phyloP scores from a whole-genome alignment of 768 basidiomycete genomes.

The Wakefieldia striispora region DNA sequence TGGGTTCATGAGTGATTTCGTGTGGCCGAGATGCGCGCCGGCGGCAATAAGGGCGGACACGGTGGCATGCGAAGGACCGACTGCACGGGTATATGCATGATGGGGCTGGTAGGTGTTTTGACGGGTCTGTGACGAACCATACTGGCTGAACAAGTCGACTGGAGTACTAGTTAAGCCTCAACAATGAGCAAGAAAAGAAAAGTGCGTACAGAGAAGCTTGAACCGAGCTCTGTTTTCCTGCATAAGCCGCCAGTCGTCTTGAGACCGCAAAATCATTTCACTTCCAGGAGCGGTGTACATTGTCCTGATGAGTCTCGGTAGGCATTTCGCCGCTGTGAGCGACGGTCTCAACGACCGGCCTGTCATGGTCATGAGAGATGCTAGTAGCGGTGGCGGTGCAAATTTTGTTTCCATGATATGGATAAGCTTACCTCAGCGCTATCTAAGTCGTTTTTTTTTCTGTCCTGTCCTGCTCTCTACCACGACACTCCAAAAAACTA shows the following conservation, averaged over 20 bases:
- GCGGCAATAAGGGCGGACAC: constrained; percentile 89
- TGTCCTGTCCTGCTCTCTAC: constrained; percentile 27
- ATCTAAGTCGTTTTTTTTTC: constrained; percentile 40
- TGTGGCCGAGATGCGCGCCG: constrained; percentile 93
- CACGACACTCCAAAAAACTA: constrained; percentile 34
- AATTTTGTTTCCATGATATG: constrained; percentile 16
- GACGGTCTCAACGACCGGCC: constrained; percentile 23
- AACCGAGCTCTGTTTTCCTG: constrained; percentile 57
- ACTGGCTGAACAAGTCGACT: constrained; percentile 63
- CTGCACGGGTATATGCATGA: constrained; percentile 63
- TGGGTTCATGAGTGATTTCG: constrained; percentile 78
- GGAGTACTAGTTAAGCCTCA: constrained; percentile 11
- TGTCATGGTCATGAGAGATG: constrained; percentile 24
- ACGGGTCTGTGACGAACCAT: constrained; percentile 76
- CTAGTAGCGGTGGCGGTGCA: constrained; percentile 32
- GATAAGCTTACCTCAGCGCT: constrained; percentile 55
- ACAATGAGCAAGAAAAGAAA: constrained; percentile 11
- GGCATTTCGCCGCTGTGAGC: constrained; percentile 22
- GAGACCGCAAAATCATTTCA: constrained; percentile 39
- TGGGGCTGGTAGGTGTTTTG: constrained; percentile 72
- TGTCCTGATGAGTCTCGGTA: constrained; percentile 21
- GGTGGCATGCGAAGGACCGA: constrained; percentile 60
- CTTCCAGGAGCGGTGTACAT: constrained; percentile 32
- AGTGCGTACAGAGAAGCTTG: constrained; percentile 50
- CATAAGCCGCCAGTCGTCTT: constrained; percentile 63